These are phyloP conservation scores for Ostreobium quekettii DNA, from an alignment of 139 green algal species.

Conservation along the genomic window DNA sequence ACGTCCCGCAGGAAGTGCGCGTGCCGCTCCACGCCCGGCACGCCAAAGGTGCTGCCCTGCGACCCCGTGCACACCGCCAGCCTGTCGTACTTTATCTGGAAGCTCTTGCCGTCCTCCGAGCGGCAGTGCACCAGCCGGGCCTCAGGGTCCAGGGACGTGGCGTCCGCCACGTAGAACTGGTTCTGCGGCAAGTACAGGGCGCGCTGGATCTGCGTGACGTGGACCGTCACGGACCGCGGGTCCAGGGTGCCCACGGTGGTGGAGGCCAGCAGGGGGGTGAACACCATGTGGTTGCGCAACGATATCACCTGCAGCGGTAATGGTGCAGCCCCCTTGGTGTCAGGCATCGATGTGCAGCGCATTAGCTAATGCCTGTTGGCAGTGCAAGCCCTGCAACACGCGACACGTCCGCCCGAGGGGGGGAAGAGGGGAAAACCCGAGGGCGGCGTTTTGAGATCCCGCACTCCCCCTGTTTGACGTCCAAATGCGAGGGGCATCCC, in stretches of 20 bases:
- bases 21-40: conserved; percentile 71
- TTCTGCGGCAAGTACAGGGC: conserved; percentile 28
- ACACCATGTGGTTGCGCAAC: conserved; percentile 77
- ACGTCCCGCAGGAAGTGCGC: conserved; percentile 64
- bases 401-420: background rate
- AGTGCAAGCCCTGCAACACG: too few species aligned
- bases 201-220: conserved; percentile 33
- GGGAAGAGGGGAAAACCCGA: background rate
- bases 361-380: background rate
- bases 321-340: background rate
- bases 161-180: conserved; percentile 21
- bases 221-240: conserved; percentile 47
- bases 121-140: conserved; percentile 33
- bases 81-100: conserved; percentile 62
- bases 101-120: conserved; percentile 40
- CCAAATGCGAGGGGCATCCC: too few species aligned
- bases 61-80: conserved; percentile 69
- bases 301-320: conserved; percentile 38
- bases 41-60: conserved; percentile 77
- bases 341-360: background rate
- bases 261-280: conserved; percentile 69
- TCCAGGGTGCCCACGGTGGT: conserved; percentile 78
- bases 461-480: too few species aligned
- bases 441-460: too few species aligned
- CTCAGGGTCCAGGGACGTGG: conserved; percentile 26